Evolutionary conservation across 352 stramenopile species (phyloP), one percentile per base, ranked within the genome.

Genomic region (Blastocystis sp.): DNA sequence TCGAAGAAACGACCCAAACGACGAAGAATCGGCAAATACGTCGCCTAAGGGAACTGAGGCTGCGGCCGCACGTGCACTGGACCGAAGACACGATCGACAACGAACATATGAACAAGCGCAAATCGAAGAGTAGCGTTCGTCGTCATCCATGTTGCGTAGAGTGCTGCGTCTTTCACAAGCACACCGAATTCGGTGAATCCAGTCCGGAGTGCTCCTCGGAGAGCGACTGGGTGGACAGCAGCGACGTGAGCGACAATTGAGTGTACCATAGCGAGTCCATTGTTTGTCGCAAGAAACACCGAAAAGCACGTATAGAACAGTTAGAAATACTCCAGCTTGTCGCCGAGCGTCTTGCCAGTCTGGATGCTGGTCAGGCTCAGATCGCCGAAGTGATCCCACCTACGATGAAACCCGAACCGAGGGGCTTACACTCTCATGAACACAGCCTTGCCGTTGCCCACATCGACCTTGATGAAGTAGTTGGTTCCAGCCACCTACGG

Each of bases 91-190:
- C 94, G 14, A 92, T 97, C 61, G 94, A 97, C 90, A 97, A 97
- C 90, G 94, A 96, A 87, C 92, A 96, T 84, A 93, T 96, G 61
- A 93, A 93, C 57, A 93, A 93, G 89, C 95, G 93, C 89, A 94
- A 93, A 45, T 96, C 93, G 57, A 97, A 97, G 76, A 95, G 94
- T 88, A 48, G 3, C 2, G 4, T 6, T 42, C 28, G 21, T 59
- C 10, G 45, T 3, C 21, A 1, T 40, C 3, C 24, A 9, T 68
- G n/a, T 28, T 64, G 19, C 3, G 34, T 69, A 84, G 74, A 84
- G 42, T 97, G 94, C 91, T 97, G 94, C 89, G 93, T 97, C 61
- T 97, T 96, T 90, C 94, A 96, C 92, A 96, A 96, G 91, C 95
- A 94, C 87, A 92, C 93, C 60, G 91, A 94, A 70, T 97, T 96